Evolutionary conservation across 345 rosid genomes (phyloP).

Genomic region (Corchorus capsularis): DNA sequence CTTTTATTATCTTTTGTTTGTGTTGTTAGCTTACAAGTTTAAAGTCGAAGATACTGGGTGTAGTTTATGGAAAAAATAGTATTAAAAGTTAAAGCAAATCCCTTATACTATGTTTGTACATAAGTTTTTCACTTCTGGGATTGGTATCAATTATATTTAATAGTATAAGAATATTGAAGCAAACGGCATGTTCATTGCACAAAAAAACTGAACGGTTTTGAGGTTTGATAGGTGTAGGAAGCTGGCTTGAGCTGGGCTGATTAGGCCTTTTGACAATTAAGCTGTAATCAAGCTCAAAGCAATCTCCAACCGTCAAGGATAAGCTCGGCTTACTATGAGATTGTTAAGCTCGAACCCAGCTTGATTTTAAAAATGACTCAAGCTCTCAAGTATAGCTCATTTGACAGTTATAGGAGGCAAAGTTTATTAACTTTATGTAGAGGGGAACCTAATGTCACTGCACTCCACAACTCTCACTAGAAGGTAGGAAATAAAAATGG

Average conservation of each 20-base stretch:
- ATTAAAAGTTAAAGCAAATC: neutral
- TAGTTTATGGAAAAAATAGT: neutral
- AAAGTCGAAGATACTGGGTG: neutral
- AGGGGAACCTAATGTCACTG: neutral
- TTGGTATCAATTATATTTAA: neutral
- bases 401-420: neutral
- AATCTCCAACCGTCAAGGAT: neutral
- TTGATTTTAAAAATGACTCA: neutral
- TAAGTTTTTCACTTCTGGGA: too few species aligned
- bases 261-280: neutral
- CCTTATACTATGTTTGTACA: neutral
- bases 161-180: neutral
- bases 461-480: neutral
- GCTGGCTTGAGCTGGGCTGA: neutral
- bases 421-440: neutral
- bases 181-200: neutral
- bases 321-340: neutral
- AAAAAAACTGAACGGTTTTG: neutral
- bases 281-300: neutral
- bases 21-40: neutral
- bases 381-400: neutral
- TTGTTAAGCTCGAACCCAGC: neutral
- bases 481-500: constrained; percentile 2
- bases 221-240: neutral
- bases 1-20: neutral